Conservation (phyloP, 179 eudicot species). For the Amaranthus tricolor region DNA sequence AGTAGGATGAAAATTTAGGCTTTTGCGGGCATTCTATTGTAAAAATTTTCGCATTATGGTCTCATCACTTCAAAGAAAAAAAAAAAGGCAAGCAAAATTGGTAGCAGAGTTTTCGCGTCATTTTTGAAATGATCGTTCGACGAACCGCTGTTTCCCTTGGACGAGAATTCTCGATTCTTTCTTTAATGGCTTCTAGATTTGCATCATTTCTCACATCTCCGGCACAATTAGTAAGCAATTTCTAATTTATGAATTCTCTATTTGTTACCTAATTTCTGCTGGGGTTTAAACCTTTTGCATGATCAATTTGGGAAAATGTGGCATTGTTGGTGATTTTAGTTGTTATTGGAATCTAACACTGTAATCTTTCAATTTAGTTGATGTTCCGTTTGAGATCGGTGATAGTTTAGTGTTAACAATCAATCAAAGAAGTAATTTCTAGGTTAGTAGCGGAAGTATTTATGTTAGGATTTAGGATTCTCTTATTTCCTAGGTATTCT, state of each 20-base stretch:
- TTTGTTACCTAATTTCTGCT: background rate
- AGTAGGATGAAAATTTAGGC: too few species aligned
- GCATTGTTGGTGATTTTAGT: too few species aligned
- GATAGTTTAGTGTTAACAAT: too few species aligned
- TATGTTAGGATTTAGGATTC: too few species aligned
- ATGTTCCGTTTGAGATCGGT: too few species aligned
- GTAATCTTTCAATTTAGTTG: too few species aligned
- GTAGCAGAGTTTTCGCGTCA: slow-evolving; percentile 2
- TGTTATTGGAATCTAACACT: too few species aligned
- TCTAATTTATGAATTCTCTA: background rate
- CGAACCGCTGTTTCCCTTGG: background rate
- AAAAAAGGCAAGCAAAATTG: background rate
- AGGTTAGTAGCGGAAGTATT: too few species aligned
- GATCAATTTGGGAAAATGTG: too few species aligned
- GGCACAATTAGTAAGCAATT: slow-evolving; percentile 4
- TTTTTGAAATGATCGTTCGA: background rate
- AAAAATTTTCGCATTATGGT: background rate
- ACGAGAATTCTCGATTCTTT: background rate
- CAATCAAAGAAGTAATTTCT: too few species aligned
- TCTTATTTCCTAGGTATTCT: too few species aligned
- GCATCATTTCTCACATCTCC: background rate
- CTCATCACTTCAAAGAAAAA: background rate
- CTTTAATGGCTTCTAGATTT: background rate
- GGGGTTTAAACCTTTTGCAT: too few species aligned
- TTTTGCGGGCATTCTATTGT: background rate